Evolutionary conservation across 768 basidiomycete genomes (phyloP), one percentile per base, ranked within the genome.

Genomic region (Russula dissimulans): DNA sequence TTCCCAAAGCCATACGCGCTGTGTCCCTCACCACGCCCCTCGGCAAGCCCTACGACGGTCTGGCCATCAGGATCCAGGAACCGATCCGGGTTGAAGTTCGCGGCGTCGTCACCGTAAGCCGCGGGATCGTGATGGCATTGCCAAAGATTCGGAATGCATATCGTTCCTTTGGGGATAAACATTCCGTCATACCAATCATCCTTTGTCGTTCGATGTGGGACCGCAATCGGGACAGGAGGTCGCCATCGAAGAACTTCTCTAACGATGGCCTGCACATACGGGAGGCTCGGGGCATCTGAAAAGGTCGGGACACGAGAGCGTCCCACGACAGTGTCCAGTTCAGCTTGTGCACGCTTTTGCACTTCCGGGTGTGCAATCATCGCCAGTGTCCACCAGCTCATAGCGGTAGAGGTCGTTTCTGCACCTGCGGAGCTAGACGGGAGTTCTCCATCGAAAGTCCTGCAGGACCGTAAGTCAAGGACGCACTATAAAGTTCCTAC

Each of bases 151-250:
- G 67, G 65, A 12, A 74, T 57, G 34, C 73, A 65, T 0, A 72
- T 65, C 1, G 73, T 70, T 10, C 73, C 75, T 31, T 68, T 70
- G 0, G 75, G 75, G 15, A 77, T 74, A 54, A 67, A 62, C 49
- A 60, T 62, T 4, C 63, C 69, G 39, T 65, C 59, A 46, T 72
- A 73, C 49, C 49, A 64, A 51, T 72, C 72, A 36, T 72, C 72
- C 47, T 59, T 39, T 49, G 60, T 54, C 54, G 58, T n/a, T 38
- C 0, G 31, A 32, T 53, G 60, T 12, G 57, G 42, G 3, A 56
- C 1, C 12, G 45, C 39, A 6, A 57, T 18, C 9, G 48, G 38
- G 0, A 54, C 9, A 6, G 31, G n/a, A 18, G 51, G 52, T 5
- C 55, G 47, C 45, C 50, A 62, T 5, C 63, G 60, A 31, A 62